phyloP scores from a whole-genome alignment of 257 asterid species.

The Nicotiana sylvestris region DNA sequence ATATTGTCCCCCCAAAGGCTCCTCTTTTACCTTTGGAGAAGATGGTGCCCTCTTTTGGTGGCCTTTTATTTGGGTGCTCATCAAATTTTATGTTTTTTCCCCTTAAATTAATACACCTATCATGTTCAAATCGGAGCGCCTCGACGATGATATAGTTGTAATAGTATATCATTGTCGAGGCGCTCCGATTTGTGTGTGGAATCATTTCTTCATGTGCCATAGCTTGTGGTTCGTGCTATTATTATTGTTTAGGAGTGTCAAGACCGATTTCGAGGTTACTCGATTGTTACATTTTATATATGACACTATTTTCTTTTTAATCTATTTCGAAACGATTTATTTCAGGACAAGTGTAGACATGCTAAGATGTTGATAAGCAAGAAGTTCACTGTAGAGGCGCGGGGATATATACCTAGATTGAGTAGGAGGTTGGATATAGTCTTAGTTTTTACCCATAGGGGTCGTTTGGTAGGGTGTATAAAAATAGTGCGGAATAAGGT shows the following conservation, averaged over 20 bases:
- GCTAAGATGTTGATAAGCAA: too few species aligned
- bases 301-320: background rate
- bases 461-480: too few species aligned
- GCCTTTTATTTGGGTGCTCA: slow-evolving; percentile 27
- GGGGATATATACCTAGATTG: too few species aligned
- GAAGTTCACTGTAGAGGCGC: too few species aligned
- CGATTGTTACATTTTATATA: too few species aligned
- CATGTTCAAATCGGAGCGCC: background rate
- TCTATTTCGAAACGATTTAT: background rate
- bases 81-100: slow-evolving; percentile 17
- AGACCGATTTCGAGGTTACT: background rate
- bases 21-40: slow-evolving; percentile 28
- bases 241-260: background rate
- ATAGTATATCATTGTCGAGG: too few species aligned
- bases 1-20: slow-evolving; percentile 34
- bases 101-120: background rate
- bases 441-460: too few species aligned
- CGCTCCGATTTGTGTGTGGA: too few species aligned
- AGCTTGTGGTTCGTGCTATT: background rate
- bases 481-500: too few species aligned
- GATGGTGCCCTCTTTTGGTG: slow-evolving; percentile 41
- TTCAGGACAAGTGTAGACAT: too few species aligned
- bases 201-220: too few species aligned
- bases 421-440: too few species aligned
- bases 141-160: background rate